Evolutionary conservation across 2,329 filamentous ascomycete genomes (phyloP).

Genomic region (Zymoseptoria passerinii): DNA sequence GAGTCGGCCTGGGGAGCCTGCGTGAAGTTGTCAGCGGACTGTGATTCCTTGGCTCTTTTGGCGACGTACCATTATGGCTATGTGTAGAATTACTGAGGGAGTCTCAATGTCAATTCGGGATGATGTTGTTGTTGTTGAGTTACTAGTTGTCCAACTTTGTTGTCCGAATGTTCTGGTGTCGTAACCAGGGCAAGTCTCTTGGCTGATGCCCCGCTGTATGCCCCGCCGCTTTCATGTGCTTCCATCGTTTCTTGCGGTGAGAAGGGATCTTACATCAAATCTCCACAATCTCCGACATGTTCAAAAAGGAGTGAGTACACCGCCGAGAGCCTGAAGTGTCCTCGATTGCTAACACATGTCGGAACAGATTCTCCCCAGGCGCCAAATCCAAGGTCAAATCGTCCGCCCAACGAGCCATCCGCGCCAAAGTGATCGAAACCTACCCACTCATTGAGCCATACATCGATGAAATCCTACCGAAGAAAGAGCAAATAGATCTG

Average conservation of each 20-base stretch:
- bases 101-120: not conserved
- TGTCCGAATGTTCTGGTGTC: not conserved
- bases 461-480: slow-evolving; percentile 91
- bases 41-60: not conserved
- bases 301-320: slow-evolving; percentile 75
- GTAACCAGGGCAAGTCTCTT: not conserved
- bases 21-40: slow-evolving; percentile 4
- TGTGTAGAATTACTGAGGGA: not conserved
- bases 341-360: not conserved
- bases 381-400: slow-evolving; percentile 97
- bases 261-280: not conserved
- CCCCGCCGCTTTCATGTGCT: not conserved
- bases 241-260: not conserved
- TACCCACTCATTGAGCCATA: slow-evolving; percentile 79
- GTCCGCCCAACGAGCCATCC: slow-evolving; percentile 79
- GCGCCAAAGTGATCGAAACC: slow-evolving; percentile 69
- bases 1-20: slow-evolving; percentile 37
- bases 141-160: not conserved
- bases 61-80: slow-evolving; percentile 9
- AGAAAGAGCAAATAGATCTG: slow-evolving; percentile 82
- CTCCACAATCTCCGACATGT: slow-evolving; percentile 51
- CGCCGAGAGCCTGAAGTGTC: slow-evolving; percentile 1
- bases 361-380: slow-evolving; percentile 58
- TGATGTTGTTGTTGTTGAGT: not conserved
- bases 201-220: not conserved